phyloP scores from a whole-genome alignment of 768 basidiomycete genomes.

The Boletellus ananiceps region DNA sequence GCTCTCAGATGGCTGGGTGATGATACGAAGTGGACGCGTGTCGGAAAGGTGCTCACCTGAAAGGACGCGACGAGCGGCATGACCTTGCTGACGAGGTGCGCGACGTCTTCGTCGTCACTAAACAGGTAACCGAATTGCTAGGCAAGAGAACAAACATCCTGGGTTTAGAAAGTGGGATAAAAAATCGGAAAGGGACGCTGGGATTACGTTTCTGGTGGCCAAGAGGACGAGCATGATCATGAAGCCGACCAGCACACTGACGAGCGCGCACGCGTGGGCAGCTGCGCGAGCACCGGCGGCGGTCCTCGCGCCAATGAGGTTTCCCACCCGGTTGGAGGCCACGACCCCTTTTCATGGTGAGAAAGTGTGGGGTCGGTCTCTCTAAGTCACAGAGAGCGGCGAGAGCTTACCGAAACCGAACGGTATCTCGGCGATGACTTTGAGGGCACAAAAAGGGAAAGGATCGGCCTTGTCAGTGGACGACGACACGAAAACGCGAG shows the following conservation, averaged over 20 bases:
- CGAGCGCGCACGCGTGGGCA: conserved; percentile 58
- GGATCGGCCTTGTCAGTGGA: background rate
- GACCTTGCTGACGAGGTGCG: conserved; percentile 41
- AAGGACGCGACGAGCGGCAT: conserved; percentile 55
- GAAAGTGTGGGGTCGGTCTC: background rate
- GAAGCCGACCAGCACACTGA: conserved; percentile 57
- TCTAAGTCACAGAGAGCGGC: background rate
- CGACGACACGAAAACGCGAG: background rate
- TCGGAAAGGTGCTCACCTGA: conserved; percentile 32
- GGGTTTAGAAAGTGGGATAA: background rate
- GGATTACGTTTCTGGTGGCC: conserved; percentile 49
- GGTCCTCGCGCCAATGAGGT: conserved; percentile 59
- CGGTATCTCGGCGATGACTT: conserved; percentile 69
- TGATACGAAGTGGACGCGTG: background rate
- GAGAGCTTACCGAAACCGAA: conserved; percentile 55
- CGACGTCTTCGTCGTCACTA: conserved; percentile 59
- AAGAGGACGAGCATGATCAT: conserved; percentile 59
- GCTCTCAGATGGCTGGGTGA: background rate
- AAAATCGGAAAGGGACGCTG: background rate
- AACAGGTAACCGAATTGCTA: conserved; percentile 63
- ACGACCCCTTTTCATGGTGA: conserved; percentile 45
- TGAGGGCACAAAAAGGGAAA: background rate
- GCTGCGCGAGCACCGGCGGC: conserved; percentile 50
- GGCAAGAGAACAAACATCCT: too few species aligned
- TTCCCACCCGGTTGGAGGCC: conserved; percentile 68